phyloP scores from a whole-genome alignment of 179 eudicot genomes.

The Drosera spatulata region DNA sequence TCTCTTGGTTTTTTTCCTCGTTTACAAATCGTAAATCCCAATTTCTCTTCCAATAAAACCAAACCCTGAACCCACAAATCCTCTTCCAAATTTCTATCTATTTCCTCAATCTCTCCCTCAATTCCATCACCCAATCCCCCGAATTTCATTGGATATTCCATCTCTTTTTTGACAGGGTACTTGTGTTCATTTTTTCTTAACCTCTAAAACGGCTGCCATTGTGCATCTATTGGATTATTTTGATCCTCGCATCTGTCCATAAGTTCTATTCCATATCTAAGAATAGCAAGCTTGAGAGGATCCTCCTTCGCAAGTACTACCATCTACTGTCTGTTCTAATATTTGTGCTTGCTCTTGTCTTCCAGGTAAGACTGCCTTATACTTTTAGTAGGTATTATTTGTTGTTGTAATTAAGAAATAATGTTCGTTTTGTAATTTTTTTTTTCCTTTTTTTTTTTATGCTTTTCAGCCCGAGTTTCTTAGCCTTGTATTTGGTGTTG shows the following conservation, averaged over 20 bases:
- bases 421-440: background rate
- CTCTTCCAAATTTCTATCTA: too few species aligned
- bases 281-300: constrained; percentile 80
- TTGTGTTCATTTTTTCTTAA: constrained; percentile 70
- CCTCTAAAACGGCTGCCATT: constrained; percentile 77
- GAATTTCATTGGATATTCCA: too few species aligned
- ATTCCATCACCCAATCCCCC: too few species aligned
- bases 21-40: too few species aligned
- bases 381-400: background rate
- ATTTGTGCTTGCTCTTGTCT: constrained; percentile 87
- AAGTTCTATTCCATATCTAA: constrained; percentile 75
- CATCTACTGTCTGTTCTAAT: constrained; percentile 88
- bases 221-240: constrained; percentile 72
- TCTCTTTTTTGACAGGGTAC: constrained; percentile 47
- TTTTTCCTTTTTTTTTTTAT: background rate
- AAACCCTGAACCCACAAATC: too few species aligned
- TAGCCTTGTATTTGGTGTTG: constrained; percentile 90
- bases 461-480: constrained; percentile 73
- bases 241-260: constrained; percentile 50
- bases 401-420: background rate
- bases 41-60: too few species aligned
- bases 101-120: too few species aligned
- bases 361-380: constrained; percentile 45
- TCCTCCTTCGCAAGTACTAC: constrained; percentile 91
- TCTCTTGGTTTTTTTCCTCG: too few species aligned